These are phyloP conservation scores for Aplosporella prunicola DNA, from an alignment of 2,329 filamentous ascomycete species.

Conservation along the genomic window DNA sequence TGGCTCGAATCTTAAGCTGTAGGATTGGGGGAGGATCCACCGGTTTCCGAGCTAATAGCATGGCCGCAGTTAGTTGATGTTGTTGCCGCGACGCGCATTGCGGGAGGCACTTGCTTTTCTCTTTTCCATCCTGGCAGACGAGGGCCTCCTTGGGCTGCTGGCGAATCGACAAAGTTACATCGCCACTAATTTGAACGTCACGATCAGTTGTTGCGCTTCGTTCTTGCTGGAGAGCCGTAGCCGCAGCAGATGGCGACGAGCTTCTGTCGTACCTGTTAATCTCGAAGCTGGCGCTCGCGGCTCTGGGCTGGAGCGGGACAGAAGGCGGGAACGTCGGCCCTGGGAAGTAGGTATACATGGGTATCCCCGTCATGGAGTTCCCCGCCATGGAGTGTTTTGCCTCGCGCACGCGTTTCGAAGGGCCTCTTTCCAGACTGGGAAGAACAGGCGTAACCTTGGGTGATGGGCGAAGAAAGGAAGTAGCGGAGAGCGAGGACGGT, in stretches of 20 bases:
- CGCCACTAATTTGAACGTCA: constrained; percentile 6
- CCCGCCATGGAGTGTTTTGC: too few species aligned
- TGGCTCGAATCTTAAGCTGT: constrained; percentile 51
- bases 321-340: too few species aligned
- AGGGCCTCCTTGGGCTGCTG: constrained; percentile 60
- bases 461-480: too few species aligned
- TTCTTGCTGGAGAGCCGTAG: too few species aligned
- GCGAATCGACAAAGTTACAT: constrained; percentile 50
- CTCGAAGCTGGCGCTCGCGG: too few species aligned
- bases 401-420: too few species aligned
- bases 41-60: constrained; percentile 63
- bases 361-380: too few species aligned
- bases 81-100: not conserved
- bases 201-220: constrained; percentile 10
- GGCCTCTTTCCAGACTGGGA: too few species aligned
- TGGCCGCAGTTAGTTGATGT: constrained; percentile 2
- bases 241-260: constrained; percentile 8
- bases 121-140: constrained; percentile 57
- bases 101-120: constrained; percentile 50
- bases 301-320: too few species aligned
- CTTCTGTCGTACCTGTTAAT: constrained; percentile 8
- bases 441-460: too few species aligned
- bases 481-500: too few species aligned
- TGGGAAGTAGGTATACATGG: too few species aligned
- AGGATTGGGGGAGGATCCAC: constrained; percentile 82